Percentiles rank a stretch among this genome's conserved stretches.
Evolutionary conservation across 192 early-diverging fungal genomes (phyloP).

Genomic region (Dimargaris verticillata): DNA sequence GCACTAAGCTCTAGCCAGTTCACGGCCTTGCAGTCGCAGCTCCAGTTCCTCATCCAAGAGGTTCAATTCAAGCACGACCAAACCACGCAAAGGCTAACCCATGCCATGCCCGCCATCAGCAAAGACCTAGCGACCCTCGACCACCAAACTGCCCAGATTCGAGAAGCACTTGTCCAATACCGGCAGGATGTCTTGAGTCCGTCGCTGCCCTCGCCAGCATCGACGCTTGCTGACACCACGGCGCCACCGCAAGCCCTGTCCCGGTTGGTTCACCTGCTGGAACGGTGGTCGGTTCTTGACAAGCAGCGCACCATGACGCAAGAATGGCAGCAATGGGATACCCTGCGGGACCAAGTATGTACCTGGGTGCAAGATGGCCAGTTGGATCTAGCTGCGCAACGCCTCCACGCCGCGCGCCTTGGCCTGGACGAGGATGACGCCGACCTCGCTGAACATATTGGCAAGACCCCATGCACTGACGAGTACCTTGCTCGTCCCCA

Average conservation of each 20-base stretch:
- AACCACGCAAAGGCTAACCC: neutral
- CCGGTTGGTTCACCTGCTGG: conserved; percentile 2
- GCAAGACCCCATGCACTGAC: no score
- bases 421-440: neutral
- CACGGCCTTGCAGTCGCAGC: conserved; percentile 1
- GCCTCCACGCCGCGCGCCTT: neutral
- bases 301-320: neutral
- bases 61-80: conserved; percentile 10
- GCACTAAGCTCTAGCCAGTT: neutral
- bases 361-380: neutral
- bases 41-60: conserved; percentile 12
- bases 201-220: neutral
- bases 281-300: neutral
- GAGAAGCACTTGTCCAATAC: neutral
- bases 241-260: neutral
- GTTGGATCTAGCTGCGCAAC: neutral
- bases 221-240: neutral
- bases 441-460: no score
- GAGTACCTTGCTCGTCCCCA: no score
- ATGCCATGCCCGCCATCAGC: neutral
- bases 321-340: conserved; percentile 2
- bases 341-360: neutral
- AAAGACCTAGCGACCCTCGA: conserved; percentile 4
- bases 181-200: neutral
- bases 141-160: neutral